Evolutionary conservation across 2,329 filamentous ascomycete genomes (phyloP), one percentile per base, ranked within the genome.

Genomic region (Trichoderma guizhouense): DNA sequence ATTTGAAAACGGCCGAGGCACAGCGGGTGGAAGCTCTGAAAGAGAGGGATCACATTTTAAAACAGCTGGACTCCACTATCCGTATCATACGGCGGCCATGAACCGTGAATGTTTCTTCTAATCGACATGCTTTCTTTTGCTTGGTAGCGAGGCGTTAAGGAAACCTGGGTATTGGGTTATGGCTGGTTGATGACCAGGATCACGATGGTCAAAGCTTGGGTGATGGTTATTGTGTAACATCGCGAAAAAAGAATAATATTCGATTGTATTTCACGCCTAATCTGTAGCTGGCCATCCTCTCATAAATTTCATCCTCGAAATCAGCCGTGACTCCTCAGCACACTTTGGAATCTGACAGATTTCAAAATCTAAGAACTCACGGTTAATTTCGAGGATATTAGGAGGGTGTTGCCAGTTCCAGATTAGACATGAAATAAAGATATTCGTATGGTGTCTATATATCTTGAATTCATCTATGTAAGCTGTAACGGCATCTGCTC

Each of bases 21-120:
- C 88, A 91, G 78, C 83, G 90, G 47, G 86, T 88, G 75, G 87
- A 90, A 75, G 90, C 90, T 3, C 84, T 91, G 72, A 86, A 86
- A 77, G 90, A 92, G 80, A 89, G 87, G 75, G 87, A 91, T 73
- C 85, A 86, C 72, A 87, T 91, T 30, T 80, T 91, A 71, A 83
- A 82, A 18, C 86, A 87, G 78, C 81, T 92, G 64, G 90, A 92
- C 74, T 80, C 83, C 58, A 87, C 92, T 18, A 88, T 92, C 74
- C 83, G 87, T 66, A 87, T 86, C 74, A 84, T 91, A 61, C 85
- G 86, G 73, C 84, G 90, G 71, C 88, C 89, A 24, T 91, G 77
- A 86, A 24, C 30, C 32, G 2, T 7, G 26, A 51, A 14, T n/a
- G 3, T 26, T 57, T 36, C 21, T 32, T 8, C 7, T 61, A 43